phyloP scores from a whole-genome alignment of 352 stramenopile species.

The Saprolegnia parasitica region DNA sequence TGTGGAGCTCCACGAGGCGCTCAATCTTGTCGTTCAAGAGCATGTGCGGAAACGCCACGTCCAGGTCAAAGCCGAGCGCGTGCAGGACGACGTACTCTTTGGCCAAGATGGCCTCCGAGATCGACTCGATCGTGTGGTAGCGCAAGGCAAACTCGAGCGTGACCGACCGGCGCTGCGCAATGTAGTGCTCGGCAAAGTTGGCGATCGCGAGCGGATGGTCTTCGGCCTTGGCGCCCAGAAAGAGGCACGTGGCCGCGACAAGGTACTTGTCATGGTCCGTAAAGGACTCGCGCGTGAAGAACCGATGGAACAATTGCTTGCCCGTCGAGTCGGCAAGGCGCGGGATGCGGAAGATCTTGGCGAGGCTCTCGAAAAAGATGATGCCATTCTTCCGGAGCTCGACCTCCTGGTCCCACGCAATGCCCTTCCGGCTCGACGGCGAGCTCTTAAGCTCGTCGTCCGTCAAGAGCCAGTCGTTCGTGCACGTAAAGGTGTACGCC shows the following conservation, averaged over 20 bases:
- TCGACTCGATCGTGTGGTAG: constrained; percentile 65
- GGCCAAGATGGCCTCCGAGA: constrained; percentile 67
- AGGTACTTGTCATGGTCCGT: constrained; percentile 83
- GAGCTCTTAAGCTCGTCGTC: constrained; percentile 57
- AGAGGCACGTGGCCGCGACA: constrained; percentile 68
- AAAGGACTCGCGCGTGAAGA: constrained; percentile 82
- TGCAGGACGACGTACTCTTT: constrained; percentile 83
- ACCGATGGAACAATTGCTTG: constrained; percentile 82
- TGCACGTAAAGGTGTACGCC: constrained; percentile 25
- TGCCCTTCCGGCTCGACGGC: constrained; percentile 65
- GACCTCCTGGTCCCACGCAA: constrained; percentile 71
- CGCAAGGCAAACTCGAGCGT: constrained; percentile 80
- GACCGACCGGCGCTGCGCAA: constrained; percentile 56
- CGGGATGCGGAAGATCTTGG: constrained; percentile 66
- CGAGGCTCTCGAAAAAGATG: constrained; percentile 82
- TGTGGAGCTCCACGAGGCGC: constrained; percentile 57
- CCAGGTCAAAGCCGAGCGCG: constrained; percentile 78
- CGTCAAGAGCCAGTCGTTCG: constrained; percentile 75
- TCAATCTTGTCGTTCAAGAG: constrained; percentile 86
- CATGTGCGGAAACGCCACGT: constrained; percentile 78
- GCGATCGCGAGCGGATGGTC: constrained; percentile 73
- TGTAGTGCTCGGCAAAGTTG: constrained; percentile 71
- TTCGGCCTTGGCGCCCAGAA: constrained; percentile 78
- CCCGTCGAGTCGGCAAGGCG: constrained; percentile 79
- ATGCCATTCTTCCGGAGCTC: constrained; percentile 65